phyloP scores from a whole-genome alignment of 768 basidiomycete species.

The Boletus coccyginus region DNA sequence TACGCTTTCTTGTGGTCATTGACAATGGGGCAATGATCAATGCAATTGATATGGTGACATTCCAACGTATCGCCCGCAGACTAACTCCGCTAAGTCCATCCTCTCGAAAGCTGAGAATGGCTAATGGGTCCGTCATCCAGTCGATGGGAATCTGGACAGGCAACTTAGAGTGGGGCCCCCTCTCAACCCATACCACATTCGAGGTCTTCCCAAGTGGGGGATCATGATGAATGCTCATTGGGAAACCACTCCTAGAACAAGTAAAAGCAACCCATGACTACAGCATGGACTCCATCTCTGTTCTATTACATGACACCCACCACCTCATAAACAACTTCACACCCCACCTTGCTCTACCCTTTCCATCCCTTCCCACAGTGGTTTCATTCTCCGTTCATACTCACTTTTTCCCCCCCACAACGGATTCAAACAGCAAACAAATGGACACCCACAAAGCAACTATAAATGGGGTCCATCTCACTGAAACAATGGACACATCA shows the following conservation, averaged over 20 bases:
- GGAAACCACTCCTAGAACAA: background rate
- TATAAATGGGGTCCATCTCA: too few relatives aligned
- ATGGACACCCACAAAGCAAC: too few relatives aligned
- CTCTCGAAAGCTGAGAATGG: background rate
- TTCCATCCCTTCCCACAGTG: background rate
- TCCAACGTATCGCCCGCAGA: background rate
- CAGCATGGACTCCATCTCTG: background rate
- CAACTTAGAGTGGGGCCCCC: background rate
- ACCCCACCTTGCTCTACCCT: background rate
- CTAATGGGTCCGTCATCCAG: background rate
- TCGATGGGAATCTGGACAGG: background rate
- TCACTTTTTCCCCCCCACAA: too few relatives aligned
- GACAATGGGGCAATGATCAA: constrained; percentile 1
- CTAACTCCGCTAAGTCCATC: background rate
- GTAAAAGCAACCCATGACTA: background rate
- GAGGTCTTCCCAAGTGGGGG: background rate
- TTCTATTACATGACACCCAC: background rate
- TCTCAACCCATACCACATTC: background rate
- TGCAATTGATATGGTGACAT: background rate
- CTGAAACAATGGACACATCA: too few relatives aligned
- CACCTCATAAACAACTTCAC: background rate
- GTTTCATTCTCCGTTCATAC: too few relatives aligned
- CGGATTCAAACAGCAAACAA: too few relatives aligned
- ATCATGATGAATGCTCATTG: background rate
- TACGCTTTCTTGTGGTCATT: background rate